Evolutionary conservation across 2,329 filamentous ascomycete genomes (phyloP), one percentile per base, ranked within the genome.

Genomic region (Metarhizium album): DNA sequence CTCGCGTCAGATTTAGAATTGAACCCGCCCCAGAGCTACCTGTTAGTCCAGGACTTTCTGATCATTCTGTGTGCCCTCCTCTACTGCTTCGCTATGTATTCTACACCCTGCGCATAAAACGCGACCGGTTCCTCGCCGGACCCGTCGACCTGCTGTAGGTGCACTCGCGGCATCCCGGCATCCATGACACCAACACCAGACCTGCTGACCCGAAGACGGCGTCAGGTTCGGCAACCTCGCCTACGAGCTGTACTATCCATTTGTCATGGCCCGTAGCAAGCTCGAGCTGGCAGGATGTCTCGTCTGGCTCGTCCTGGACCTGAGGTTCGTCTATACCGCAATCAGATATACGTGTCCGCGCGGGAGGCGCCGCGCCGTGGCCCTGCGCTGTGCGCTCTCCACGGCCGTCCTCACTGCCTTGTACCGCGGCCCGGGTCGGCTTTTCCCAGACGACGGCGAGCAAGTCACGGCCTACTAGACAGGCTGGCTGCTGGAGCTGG

Each of bases 1-100:
- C 24, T 48, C 43, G 23, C 13, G 22, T 14, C 24, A 4, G 50
- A 52, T 38, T n/a, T 52, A 14, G 18, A 9, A 6, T 27, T 43
- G 16, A 35, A 48, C 23, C 50, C 50, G n/a, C 50, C 50, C 24
- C 45, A 52, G 45, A 52, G 50, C 40, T 52, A 52, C 22, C 45
- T 52, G 2, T 43, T 52, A 20, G 50, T 52, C 22, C 50, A 52
- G 27, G 50, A 52, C 31, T 52, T 52, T 43, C 37, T 52, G 14
- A 52, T 52, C 5, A 3, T 52, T 6, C 42, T 43, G 9, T 52
- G 50, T 14, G 50, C 50, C 33, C 23, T 52, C 18, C 11, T 45
- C 7, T 52, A 52, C 22, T 48, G 45, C 37, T 42, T 52, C 35
- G 35, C 50, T 52, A 52, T 24, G 18, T 52, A 3, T 52, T 47